Conservation (phyloP, 345 rosid species). For the Citrus hindsii region DNA sequence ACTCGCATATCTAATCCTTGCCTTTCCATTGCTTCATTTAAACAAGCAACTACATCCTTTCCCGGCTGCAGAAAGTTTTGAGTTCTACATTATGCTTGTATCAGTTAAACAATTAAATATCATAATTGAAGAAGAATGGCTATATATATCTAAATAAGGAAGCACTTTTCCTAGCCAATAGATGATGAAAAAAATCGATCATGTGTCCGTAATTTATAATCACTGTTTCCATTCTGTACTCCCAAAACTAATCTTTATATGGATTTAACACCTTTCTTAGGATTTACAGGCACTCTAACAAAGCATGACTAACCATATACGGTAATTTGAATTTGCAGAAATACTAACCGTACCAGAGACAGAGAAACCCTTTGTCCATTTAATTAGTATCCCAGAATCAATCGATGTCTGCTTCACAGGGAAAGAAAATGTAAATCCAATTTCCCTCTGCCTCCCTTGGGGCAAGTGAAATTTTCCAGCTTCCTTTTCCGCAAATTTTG, state of each 20-base stretch:
- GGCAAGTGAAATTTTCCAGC: slow-evolving; percentile 48
- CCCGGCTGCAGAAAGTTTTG: slow-evolving; percentile 51
- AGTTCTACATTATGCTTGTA: neutral
- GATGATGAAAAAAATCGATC: neutral
- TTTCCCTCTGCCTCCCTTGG: slow-evolving; percentile 61
- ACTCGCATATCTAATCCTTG: slow-evolving; percentile 67
- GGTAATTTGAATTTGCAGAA: neutral
- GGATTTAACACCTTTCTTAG: neutral
- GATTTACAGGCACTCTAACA: neutral
- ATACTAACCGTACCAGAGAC: slow-evolving; percentile 80
- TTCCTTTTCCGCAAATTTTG: slow-evolving; percentile 49
- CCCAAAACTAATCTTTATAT: neutral
- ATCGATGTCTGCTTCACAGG: slow-evolving; percentile 76
- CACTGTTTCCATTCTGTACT: neutral
- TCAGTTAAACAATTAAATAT: slow-evolving; percentile 1
- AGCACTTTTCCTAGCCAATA: neutral
- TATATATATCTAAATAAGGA: neutral
- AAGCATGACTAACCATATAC: neutral
- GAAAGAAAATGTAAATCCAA: slow-evolving; percentile 89
- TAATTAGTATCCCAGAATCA: slow-evolving; percentile 70
- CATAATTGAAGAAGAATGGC: neutral
- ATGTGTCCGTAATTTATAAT: neutral
- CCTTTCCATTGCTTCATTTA: slow-evolving; percentile 79
- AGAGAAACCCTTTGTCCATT: slow-evolving; percentile 87
- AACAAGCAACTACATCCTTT: slow-evolving; percentile 70